phyloP scores from a whole-genome alignment of 1,284 basidiomycete genomes.

The Leccinum fallax region DNA sequence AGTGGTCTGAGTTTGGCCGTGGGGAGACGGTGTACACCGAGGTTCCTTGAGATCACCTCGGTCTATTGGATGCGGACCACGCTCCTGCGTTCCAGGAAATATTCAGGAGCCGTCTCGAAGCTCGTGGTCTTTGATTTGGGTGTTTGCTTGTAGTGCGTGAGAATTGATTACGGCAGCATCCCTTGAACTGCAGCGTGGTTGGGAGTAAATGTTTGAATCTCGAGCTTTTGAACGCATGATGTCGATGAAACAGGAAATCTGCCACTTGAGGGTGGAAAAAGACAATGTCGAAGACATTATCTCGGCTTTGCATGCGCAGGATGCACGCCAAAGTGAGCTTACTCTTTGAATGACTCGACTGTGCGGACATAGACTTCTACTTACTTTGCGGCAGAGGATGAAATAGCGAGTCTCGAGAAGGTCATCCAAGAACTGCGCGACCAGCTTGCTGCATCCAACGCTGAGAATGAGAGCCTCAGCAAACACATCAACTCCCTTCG shows the following conservation, averaged over 20 bases:
- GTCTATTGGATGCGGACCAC: not conserved
- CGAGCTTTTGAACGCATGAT: not conserved
- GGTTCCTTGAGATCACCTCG: not conserved
- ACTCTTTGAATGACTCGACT: not conserved
- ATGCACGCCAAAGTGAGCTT: not conserved
- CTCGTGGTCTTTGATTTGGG: not conserved
- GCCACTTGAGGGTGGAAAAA: not conserved
- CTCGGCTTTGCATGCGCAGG: not conserved
- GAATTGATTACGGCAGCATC: not conserved
- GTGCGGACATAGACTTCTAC: not conserved
- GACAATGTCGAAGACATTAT: not conserved
- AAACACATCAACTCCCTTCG: not conserved
- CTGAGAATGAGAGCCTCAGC: not conserved
- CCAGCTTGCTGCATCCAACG: not conserved
- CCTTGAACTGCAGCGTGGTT: too few species aligned
- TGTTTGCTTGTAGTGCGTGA: not conserved
- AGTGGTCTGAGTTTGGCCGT: not conserved
- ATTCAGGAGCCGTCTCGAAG: not conserved
- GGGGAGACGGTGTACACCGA: not conserved
- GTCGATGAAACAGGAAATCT: not conserved
- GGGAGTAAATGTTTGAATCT: not conserved
- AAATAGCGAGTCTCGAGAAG: not conserved
- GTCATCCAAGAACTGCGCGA: not conserved
- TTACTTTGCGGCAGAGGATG: not conserved
- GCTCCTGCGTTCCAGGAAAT: not conserved